Evolutionary conservation across 2,329 filamentous ascomycete genomes (phyloP), one percentile per base, ranked within the genome.

Genomic region (Pezicula neosporulosa): DNA sequence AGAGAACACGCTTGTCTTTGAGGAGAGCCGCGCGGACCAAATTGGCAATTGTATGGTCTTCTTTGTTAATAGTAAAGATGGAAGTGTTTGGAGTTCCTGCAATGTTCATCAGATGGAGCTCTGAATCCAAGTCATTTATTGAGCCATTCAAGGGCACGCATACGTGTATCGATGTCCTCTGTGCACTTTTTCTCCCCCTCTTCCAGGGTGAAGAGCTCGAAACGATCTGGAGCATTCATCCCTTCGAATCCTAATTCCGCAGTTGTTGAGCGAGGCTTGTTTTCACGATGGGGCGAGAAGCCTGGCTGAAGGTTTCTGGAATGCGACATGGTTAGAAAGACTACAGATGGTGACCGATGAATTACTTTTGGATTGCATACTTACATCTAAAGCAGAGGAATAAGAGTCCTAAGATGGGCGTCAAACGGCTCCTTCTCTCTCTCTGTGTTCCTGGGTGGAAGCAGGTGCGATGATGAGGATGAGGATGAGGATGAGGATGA

Each of bases 11-110:
- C 16, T 84, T 81, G 63, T 90, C 87, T 68, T 89, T 85, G 73
- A 94, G 85, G 51, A 99, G 86, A 63, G 93, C 89, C 64, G 90
- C 86, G 44, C 87, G 82, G 51, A 99, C 80, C 50, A 99, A 80
- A 70, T 99, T 97, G 62, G 87, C 94, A 24, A 99, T 82, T 1
- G 93, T 97, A 73, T 97, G 93, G 63, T 99, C 94, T 70, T 99
- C 94, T 71, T 97, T 97, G 72, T 90, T 90, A 72, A 99, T 85
- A 53, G 90, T 85, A 75, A 99, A 99, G 71, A 97, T 89, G 9
- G 90, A 89, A n/a, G 89, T 91, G 68, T 96, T 96, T 19, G 93
- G 90, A 68, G 96, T 91, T 66, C 90, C 91, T 94, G 30, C 44
- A 19, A 37, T 8, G n/a, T 52, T 18, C 54, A 45, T 16, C 43